Evolutionary conservation across 805 yeast genomes (phyloP).

Genomic region (Metschnikowia proteae): DNA sequence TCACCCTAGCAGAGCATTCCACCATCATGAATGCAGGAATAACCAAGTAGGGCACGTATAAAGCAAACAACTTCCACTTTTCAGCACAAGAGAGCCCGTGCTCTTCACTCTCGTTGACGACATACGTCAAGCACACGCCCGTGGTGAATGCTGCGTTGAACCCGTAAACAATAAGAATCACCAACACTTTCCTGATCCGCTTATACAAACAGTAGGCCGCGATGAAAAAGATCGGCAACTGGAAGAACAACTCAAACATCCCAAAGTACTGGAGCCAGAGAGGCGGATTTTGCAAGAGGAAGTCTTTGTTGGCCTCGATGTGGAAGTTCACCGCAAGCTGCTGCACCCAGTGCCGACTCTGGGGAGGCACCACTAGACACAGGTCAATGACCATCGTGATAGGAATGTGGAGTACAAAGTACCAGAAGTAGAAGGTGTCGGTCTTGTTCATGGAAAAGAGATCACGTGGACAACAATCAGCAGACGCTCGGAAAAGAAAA

Average conservation of each 20-base stretch:
- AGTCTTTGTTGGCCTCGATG: conserved; percentile 63
- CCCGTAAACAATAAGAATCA: conserved; percentile 61
- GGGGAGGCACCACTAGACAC: conserved; percentile 58
- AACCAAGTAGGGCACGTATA: conserved; percentile 69
- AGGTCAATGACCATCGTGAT: conserved; percentile 76
- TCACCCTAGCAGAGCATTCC: conserved; percentile 29
- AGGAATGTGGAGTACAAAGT: conserved; percentile 65
- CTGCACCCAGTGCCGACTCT: conserved; percentile 48
- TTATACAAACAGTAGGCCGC: conserved; percentile 30
- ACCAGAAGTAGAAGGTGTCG: conserved; percentile 47
- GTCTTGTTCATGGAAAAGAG: conserved; percentile 11
- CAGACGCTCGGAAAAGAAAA: no score
- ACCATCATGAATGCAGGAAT: conserved; percentile 57
- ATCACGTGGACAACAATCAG: neutral
- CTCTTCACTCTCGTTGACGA: conserved; percentile 31
- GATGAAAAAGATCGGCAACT: conserved; percentile 70
- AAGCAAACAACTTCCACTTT: conserved; percentile 39
- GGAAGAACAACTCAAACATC: conserved; percentile 65
- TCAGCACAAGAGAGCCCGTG: conserved; percentile 39
- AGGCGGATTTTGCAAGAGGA: conserved; percentile 56
- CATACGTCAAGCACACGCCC: conserved; percentile 59
- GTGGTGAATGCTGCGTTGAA: conserved; percentile 83
- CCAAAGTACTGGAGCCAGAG: conserved; percentile 75
- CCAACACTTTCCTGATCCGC: conserved; percentile 17
- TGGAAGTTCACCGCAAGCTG: conserved; percentile 54